A percentile compares a stretch with the other conserved stretches of the same genome.
These are phyloP conservation scores for Mucor circinelloides DNA, from an alignment of 371 early-diverging fungal genomes.

Conservation along the genomic window DNA sequence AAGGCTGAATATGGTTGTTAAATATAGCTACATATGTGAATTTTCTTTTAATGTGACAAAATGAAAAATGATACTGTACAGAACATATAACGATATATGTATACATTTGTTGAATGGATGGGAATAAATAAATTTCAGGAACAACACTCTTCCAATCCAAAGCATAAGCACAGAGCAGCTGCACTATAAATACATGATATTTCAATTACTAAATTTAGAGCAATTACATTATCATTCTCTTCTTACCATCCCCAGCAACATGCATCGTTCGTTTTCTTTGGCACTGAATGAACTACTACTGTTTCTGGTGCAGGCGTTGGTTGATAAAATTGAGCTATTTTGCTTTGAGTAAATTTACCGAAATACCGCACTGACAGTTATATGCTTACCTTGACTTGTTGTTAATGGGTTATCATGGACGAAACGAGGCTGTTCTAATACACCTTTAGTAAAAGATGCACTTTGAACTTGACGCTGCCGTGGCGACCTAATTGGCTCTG, in stretches of 20 bases:
- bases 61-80: background rate
- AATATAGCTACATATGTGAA: background rate
- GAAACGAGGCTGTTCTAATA: background rate
- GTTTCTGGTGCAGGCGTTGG: slow-evolving; percentile 30
- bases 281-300: slow-evolving; percentile 22
- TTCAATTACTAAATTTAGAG: background rate
- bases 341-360: background rate
- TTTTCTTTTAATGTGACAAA: background rate
- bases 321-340: slow-evolving; percentile 16
- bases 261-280: slow-evolving; percentile 26
- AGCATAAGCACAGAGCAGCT: slow-evolving; percentile 27
- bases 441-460: background rate
- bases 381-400: background rate
- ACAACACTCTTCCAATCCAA: slow-evolving; percentile 29
- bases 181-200: slow-evolving; percentile 3
- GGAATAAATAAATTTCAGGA: background rate
- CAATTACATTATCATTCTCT: background rate
- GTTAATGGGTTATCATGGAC: background rate
- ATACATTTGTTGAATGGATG: background rate
- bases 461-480: slow-evolving; percentile 1
- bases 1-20: background rate
- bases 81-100: background rate
- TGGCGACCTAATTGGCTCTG: background rate
- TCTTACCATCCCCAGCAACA: slow-evolving; percentile 32
- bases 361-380: too few relatives aligned